These are phyloP conservation scores for Kappamyces sp. DNA, from an alignment of 192 early-diverging fungal species.

Conservation along the genomic window DNA sequence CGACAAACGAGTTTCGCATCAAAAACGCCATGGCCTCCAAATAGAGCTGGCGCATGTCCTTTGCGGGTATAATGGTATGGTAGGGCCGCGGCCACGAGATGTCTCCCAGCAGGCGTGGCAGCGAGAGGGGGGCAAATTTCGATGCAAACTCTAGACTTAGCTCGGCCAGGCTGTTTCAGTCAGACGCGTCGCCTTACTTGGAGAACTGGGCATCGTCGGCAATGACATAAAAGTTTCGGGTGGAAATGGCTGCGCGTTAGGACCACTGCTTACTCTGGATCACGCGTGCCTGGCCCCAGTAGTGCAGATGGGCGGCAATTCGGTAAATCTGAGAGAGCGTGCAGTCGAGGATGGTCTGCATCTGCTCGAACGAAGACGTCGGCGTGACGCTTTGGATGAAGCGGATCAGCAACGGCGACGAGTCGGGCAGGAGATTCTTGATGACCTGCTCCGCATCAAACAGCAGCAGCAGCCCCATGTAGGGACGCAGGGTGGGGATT, in stretches of 20 bases:
- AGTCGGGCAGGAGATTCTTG: constrained; percentile 68
- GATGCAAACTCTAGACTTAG: constrained; percentile 48
- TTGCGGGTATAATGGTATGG: constrained; percentile 45
- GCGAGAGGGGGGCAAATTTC: constrained; percentile 50
- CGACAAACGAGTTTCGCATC: constrained; percentile 66
- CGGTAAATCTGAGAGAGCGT: constrained; percentile 91
- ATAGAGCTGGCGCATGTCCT: constrained; percentile 60
- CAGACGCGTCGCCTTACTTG: constrained; percentile 14
- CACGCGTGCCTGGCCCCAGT: constrained; percentile 87
- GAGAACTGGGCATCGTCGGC: constrained; percentile 57
- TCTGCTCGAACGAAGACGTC: constrained; percentile 66
- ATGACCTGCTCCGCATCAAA: constrained; percentile 79
- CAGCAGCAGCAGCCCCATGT: constrained; percentile 77
- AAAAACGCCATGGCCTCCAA: constrained; percentile 79
- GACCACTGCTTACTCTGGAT: constrained; percentile 43
- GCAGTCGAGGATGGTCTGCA: constrained; percentile 79
- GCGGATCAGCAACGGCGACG: constrained; percentile 80
- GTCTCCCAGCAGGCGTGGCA: constrained; percentile 50
- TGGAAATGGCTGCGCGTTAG: constrained; percentile 46
- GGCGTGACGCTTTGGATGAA: constrained; percentile 83
- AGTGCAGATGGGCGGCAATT: constrained; percentile 83
- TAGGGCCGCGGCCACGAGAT: constrained; percentile 55
- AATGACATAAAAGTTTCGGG: constrained; percentile 73
- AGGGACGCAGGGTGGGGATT: constrained; percentile 62
- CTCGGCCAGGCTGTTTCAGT: constrained; percentile 17